phyloP scores from a whole-genome alignment of 495 filamentous ascomycete genomes.

The Neurospora sp. region DNA sequence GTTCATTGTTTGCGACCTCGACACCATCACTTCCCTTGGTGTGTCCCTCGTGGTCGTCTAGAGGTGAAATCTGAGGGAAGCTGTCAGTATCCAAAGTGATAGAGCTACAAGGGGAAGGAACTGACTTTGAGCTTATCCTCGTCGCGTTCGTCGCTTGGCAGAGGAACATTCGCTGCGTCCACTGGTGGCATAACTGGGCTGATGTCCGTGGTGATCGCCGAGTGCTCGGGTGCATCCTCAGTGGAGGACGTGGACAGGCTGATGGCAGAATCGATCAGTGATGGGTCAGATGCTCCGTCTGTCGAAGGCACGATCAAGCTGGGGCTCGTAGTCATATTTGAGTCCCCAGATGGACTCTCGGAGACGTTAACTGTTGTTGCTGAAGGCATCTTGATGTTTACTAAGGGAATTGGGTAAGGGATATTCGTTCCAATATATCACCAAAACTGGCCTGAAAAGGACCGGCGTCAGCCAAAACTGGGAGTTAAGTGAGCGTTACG shows the following conservation, averaged over 20 bases:
- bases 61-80: not conserved
- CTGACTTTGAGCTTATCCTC: not conserved
- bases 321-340: not conserved
- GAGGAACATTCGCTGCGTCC: not conserved
- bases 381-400: not conserved
- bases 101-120: not conserved
- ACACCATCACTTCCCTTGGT: not conserved
- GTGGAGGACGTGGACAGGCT: not conserved
- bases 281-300: not conserved
- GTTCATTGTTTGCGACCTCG: not conserved
- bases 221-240: not conserved
- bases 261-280: not conserved
- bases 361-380: not conserved
- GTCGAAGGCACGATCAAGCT: not conserved
- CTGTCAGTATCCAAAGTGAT: not conserved
- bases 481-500: not conserved
- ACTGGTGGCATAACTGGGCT: not conserved
- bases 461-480: not conserved
- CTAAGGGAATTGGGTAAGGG: not conserved
- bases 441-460: not conserved
- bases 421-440: not conserved
- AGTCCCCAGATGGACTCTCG: not conserved
- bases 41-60: rapidly evolving
- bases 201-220: rapidly evolving
- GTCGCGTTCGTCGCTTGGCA: not conserved